These are phyloP conservation scores for Cutaneotrichosporon sp. DNA, from an alignment of 1,284 basidiomycete species.

Conservation along the genomic window DNA sequence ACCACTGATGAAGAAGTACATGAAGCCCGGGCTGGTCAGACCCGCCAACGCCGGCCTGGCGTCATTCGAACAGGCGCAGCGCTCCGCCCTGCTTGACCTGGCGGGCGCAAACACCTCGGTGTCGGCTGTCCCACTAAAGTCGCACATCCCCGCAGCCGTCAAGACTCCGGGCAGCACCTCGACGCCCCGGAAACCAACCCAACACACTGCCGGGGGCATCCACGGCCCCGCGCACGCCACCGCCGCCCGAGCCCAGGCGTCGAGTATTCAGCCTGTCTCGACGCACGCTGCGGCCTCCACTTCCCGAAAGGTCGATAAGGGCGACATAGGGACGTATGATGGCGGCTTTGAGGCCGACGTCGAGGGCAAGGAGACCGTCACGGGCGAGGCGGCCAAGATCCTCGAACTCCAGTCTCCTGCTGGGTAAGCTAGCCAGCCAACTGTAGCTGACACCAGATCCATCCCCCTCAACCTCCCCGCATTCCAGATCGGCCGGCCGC, in stretches of 20 bases:
- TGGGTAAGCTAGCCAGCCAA: constrained; percentile 51
- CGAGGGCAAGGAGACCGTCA: constrained; percentile 53
- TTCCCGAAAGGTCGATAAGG: constrained; percentile 56
- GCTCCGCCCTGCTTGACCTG: constrained; percentile 40
- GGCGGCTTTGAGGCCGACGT: constrained; percentile 77
- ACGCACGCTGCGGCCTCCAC: not conserved
- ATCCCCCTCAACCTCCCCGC: constrained; percentile 57
- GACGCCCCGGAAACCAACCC: not conserved
- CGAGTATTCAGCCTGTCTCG: not conserved
- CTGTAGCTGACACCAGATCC: constrained; percentile 48
- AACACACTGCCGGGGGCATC: constrained; percentile 11
- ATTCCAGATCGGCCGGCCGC: constrained; percentile 91
- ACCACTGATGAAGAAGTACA: constrained; percentile 47
- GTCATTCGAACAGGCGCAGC: constrained; percentile 24
- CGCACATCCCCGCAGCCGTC: not conserved
- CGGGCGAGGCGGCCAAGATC: constrained; percentile 66
- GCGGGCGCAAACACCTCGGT: constrained; percentile 37
- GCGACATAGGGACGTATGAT: constrained; percentile 77
- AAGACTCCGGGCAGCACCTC: not conserved
- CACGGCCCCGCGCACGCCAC: constrained; percentile 30
- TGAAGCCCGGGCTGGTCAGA: constrained; percentile 43
- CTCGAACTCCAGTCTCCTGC: constrained; percentile 63
- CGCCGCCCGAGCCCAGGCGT: constrained; percentile 14
- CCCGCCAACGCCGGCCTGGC: constrained; percentile 40
- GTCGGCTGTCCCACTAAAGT: no score